Conservation (phyloP, 2,329 filamentous ascomycete genomes). For the Trichoderma sp. region DNA sequence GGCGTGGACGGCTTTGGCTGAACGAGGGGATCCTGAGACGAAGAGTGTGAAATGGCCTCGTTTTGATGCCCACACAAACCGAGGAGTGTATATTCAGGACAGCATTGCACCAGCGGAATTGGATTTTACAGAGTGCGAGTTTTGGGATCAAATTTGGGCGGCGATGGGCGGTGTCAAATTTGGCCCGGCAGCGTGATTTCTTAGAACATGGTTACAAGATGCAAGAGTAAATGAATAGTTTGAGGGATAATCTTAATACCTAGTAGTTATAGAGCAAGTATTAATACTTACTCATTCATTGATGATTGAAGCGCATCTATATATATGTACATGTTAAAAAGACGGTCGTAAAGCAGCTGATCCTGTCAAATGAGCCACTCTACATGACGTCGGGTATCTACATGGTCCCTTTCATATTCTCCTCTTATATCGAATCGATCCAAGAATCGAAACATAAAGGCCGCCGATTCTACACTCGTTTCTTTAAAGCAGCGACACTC, state of each 20-base stretch:
- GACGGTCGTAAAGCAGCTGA: background rate
- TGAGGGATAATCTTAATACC: background rate
- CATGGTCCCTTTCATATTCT: background rate
- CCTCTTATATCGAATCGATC: background rate
- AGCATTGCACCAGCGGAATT: background rate
- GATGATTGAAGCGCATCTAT: background rate
- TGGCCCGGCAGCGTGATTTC: background rate
- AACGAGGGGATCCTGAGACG: background rate
- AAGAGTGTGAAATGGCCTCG: background rate
- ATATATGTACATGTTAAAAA: background rate
- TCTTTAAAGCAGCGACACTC: background rate
- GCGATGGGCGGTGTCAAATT: background rate
- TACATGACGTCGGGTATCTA: slow-evolving; percentile 17
- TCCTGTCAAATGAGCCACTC: background rate
- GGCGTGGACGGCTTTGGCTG: background rate
- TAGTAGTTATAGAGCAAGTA: background rate
- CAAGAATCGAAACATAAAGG: background rate
- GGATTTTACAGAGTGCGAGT: background rate
- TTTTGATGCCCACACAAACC: background rate
- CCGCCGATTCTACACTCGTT: background rate
- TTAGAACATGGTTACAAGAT: background rate
- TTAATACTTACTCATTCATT: background rate
- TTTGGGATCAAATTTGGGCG: background rate
- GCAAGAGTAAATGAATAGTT: background rate
- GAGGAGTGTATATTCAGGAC: background rate